These are phyloP conservation scores for Globisporangium takayamanum DNA, from an alignment of 352 stramenopile species.

Conservation along the genomic window DNA sequence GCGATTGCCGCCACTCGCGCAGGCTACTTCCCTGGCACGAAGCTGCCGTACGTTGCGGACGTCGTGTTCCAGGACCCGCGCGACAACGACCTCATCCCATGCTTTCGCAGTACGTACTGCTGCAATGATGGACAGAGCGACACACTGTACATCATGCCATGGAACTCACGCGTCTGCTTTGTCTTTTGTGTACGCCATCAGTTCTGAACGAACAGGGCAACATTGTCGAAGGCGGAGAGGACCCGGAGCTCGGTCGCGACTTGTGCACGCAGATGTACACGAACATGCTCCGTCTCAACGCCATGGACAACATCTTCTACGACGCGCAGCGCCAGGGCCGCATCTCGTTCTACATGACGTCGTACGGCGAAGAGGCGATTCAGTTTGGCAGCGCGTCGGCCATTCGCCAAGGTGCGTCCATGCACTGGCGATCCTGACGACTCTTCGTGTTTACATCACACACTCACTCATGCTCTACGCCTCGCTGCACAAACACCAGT, in stretches of 20 bases:
- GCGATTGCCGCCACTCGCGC: too few relatives aligned
- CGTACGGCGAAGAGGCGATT: slow-evolving; percentile 93
- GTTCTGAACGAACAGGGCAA: slow-evolving; percentile 85
- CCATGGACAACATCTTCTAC: slow-evolving; percentile 97
- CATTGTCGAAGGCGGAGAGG: slow-evolving; percentile 56
- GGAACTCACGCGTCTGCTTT: not conserved
- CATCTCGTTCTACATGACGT: slow-evolving; percentile 97
- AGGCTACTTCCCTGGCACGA: slow-evolving; percentile 72
- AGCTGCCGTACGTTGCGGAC: slow-evolving; percentile 85
- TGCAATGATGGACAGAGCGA: not conserved
- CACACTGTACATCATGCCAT: not conserved
- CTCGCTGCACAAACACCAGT: slow-evolving; percentile 8
- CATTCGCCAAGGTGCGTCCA: slow-evolving; percentile 43
- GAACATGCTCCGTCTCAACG: slow-evolving; percentile 78
- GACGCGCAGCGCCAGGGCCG: slow-evolving; percentile 95
- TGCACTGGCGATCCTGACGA: not conserved
- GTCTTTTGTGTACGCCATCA: slow-evolving; percentile 20
- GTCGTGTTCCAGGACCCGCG: slow-evolving; percentile 87
- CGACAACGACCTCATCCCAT: slow-evolving; percentile 78
- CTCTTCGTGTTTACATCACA: not conserved
- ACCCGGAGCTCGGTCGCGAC: slow-evolving; percentile 74
- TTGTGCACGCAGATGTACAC: slow-evolving; percentile 84
- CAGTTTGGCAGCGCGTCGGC: slow-evolving; percentile 93
- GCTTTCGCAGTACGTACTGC: slow-evolving; percentile 84
- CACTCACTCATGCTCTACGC: not conserved